These are phyloP conservation scores for Albifimbria verrucaria DNA, from an alignment of 2,329 filamentous ascomycete genomes.

Conservation along the genomic window DNA sequence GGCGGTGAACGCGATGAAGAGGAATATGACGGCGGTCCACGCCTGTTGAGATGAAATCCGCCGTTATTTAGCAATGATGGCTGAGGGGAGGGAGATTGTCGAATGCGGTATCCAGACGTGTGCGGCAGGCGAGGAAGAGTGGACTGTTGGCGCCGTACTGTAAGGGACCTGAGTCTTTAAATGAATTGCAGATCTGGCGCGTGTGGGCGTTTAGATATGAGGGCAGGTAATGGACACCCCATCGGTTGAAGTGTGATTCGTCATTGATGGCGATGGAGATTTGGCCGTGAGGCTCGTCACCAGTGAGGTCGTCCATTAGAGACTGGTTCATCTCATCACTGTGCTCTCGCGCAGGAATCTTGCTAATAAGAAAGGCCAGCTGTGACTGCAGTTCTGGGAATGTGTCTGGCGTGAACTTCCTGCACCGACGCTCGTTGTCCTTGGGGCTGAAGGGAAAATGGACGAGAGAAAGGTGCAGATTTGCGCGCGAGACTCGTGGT, in stretches of 20 bases:
- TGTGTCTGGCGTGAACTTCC: neutral
- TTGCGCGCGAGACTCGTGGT: slow-evolving; percentile 48
- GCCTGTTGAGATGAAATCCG: no score
- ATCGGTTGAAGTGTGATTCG: slow-evolving; percentile 38
- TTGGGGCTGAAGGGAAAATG: slow-evolving; percentile 31
- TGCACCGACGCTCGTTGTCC: slow-evolving; percentile 26
- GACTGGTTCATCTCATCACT: slow-evolving; percentile 39
- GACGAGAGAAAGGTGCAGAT: slow-evolving; percentile 48
- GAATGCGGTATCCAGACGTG: slow-evolving; percentile 46
- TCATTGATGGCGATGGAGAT: slow-evolving; percentile 43
- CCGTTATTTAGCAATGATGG: no score
- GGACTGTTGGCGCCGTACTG: slow-evolving; percentile 48
- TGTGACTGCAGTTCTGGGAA: slow-evolving; percentile 12
- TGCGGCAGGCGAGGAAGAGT: slow-evolving; percentile 48
- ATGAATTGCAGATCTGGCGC: slow-evolving; percentile 57
- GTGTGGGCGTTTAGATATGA: slow-evolving; percentile 54
- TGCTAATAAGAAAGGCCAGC: slow-evolving; percentile 27
- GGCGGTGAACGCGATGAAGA: slow-evolving; percentile 10
- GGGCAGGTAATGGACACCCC: slow-evolving; percentile 57
- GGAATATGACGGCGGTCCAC: no score
- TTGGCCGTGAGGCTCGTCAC: slow-evolving; percentile 43
- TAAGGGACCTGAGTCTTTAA: slow-evolving; percentile 58
- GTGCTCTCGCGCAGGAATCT: slow-evolving; percentile 30
- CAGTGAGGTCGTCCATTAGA: slow-evolving; percentile 46
- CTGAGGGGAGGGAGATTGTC: slow-evolving; percentile 42